A percentile compares a stretch with the other conserved stretches of the same genome.
Conservation (phyloP, 2,329 filamentous ascomycete species). For the Pseudocercospora fuligena region DNA sequence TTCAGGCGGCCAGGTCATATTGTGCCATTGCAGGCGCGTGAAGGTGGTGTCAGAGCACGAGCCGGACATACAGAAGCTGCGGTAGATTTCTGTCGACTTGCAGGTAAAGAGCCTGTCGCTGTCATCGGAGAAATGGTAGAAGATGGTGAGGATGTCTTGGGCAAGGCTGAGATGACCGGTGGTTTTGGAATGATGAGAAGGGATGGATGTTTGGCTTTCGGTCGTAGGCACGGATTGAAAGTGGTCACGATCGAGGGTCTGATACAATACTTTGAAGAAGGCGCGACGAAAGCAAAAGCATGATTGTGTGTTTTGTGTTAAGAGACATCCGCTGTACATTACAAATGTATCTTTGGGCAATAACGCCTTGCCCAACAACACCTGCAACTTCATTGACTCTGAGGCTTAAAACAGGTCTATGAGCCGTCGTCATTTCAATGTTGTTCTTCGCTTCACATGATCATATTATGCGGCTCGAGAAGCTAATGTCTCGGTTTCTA, state of each 20-base stretch:
- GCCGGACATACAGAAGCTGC: conserved; percentile 92
- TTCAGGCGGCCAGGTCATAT: conserved; percentile 90
- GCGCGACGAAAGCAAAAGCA: conserved; percentile 17
- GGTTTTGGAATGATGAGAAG: conserved; percentile 87
- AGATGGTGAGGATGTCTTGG: conserved; percentile 74
- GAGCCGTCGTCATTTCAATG: background rate
- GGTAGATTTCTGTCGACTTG: conserved; percentile 84
- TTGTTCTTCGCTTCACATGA: background rate
- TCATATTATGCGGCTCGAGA: background rate
- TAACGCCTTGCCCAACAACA: background rate
- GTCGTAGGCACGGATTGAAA: conserved; percentile 83
- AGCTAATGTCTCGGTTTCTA: background rate
- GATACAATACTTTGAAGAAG: conserved; percentile 71
- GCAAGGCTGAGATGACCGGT: conserved; percentile 66
- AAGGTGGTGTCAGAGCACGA: conserved; percentile 79
- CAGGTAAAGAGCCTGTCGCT: conserved; percentile 75
- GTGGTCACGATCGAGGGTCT: conserved; percentile 95
- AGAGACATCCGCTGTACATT: conserved; percentile 11
- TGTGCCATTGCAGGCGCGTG: conserved; percentile 77
- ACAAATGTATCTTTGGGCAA: background rate
- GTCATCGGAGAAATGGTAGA: conserved; percentile 93
- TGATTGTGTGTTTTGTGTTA: conserved; percentile 14
- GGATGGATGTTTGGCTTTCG: conserved; percentile 87
- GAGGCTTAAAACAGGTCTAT: no score
- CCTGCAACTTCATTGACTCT: background rate